Conservation (phyloP, 805 yeast genomes). For the Hanseniaspora mollemarum region DNA sequence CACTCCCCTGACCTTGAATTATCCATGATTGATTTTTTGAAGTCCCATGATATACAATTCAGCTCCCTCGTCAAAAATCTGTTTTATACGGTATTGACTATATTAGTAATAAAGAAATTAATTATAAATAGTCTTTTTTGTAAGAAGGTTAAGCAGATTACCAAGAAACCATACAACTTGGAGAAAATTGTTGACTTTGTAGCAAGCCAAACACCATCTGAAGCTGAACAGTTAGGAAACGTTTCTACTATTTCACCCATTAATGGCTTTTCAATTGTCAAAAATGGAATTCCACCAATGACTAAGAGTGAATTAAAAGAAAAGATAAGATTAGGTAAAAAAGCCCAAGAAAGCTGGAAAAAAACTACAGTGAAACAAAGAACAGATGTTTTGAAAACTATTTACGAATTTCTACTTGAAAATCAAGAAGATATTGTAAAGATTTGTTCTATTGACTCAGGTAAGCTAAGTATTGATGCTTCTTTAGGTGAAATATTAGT, state of each 20-base stretch:
- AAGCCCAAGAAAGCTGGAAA: conserved; percentile 30
- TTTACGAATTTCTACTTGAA: conserved; percentile 57
- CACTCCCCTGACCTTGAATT: background rate
- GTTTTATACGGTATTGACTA: background rate
- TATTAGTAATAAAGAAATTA: background rate
- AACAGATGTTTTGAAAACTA: conserved; percentile 56
- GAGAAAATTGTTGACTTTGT: background rate
- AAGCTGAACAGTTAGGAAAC: background rate
- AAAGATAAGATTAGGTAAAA: conserved; percentile 36
- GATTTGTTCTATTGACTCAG: conserved; percentile 92
- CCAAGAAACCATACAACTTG: conserved; percentile 2
- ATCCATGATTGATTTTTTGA: background rate
- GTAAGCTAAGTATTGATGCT: conserved; percentile 92
- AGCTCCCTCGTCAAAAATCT: background rate
- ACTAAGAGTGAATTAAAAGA: conserved; percentile 60
- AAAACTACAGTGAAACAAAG: conserved; percentile 50
- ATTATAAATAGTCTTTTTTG: background rate
- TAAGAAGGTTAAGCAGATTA: background rate
- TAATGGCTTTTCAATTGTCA: conserved; percentile 6
- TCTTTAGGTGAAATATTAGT: conserved; percentile 94
- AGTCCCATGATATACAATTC: background rate
- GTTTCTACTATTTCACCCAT: conserved; percentile 8
- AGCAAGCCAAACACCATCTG: background rate
- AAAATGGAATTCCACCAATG: conserved; percentile 25
- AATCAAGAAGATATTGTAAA: conserved; percentile 82